Conservation (phyloP, 371 early-diverging fungal species). For the Mucor circinelloides region DNA sequence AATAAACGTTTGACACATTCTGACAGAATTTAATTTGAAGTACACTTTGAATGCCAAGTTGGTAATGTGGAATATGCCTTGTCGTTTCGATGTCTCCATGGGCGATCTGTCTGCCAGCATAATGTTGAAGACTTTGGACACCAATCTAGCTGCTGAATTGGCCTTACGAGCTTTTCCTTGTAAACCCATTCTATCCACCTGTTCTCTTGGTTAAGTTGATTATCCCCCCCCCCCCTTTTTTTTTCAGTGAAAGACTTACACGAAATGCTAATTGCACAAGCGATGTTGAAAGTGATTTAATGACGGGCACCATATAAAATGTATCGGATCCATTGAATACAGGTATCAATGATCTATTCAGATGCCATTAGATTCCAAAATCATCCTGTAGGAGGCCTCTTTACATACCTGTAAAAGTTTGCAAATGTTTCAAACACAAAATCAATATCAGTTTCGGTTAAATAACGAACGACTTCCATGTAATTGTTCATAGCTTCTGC, state of each 20-base stretch:
- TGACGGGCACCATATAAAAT: conserved; percentile 20
- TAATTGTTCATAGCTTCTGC: conserved; percentile 20
- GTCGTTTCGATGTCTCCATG: conserved; percentile 49
- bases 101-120: conserved; percentile 32
- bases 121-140: conserved; percentile 32
- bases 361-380: not conserved
- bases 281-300: conserved; percentile 17
- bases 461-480: conserved; percentile 7
- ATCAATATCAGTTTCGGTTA: not conserved
- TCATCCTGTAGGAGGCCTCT: not conserved
- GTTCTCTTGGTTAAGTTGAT: not conserved
- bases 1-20: conserved; percentile 57
- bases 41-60: conserved; percentile 60
- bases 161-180: conserved; percentile 29
- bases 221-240: too few species aligned
- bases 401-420: conserved; percentile 24
- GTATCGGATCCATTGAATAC: conserved; percentile 26
- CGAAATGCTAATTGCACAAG: conserved; percentile 23
- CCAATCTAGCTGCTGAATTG: conserved; percentile 23
- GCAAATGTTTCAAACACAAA: conserved; percentile 26
- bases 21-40: conserved; percentile 43
- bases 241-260: conserved; percentile 7
- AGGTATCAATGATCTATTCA: conserved; percentile 18
- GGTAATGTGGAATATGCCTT: conserved; percentile 53
- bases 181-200: conserved; percentile 23